Conservation (phyloP, 2,329 filamentous ascomycete species). For the Colletotrichum truncatum region DNA sequence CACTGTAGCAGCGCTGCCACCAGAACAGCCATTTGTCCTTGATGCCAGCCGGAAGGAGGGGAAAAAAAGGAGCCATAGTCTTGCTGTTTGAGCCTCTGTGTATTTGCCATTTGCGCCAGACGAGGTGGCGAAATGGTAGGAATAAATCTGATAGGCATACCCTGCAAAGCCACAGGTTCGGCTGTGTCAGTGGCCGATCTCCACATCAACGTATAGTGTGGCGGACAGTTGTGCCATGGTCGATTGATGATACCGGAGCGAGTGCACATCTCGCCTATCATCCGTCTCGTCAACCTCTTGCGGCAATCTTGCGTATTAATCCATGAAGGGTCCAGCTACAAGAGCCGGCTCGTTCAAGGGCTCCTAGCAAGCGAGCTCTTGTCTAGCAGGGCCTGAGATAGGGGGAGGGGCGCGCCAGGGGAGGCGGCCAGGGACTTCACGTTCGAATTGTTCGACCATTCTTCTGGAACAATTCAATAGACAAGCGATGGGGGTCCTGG, state of each 20-base stretch:
- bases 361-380: slow-evolving; percentile 23
- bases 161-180: slow-evolving; percentile 6
- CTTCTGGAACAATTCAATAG: slow-evolving; percentile 25
- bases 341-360: slow-evolving; percentile 17
- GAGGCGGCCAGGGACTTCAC: slow-evolving; percentile 2
- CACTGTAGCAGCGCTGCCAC: neutral
- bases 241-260: slow-evolving; percentile 9
- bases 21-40: neutral
- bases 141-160: neutral
- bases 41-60: too few species aligned
- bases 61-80: neutral
- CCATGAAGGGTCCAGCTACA: slow-evolving; percentile 25
- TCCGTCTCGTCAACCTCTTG: slow-evolving; percentile 21
- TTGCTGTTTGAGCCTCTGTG: neutral
- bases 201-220: slow-evolving; percentile 1
- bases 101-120: neutral
- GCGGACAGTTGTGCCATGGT: slow-evolving; percentile 10
- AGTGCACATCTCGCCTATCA: slow-evolving; percentile 12
- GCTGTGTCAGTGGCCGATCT: slow-evolving; percentile 11
- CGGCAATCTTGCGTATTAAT: slow-evolving; percentile 25
- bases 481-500: neutral
- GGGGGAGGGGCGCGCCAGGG: slow-evolving; percentile 28
- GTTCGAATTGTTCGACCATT: slow-evolving; percentile 17
- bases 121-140: neutral
- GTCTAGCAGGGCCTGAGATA: slow-evolving; percentile 25